Evolutionary conservation across 768 basidiomycete genomes (phyloP).

Genomic region (Russula brevipes): DNA sequence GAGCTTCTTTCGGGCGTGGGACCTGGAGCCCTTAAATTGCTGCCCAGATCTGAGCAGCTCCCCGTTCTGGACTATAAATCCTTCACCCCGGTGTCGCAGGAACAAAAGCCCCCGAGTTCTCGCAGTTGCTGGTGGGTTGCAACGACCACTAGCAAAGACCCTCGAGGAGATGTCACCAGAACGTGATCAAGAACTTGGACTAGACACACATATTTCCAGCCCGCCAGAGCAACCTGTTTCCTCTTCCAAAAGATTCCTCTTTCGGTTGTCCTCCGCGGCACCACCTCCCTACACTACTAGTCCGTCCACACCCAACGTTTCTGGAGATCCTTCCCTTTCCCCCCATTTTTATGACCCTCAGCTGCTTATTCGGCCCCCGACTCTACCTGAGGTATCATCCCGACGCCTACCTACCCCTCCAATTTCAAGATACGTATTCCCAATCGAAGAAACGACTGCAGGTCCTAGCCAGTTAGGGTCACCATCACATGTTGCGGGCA

Average conservation of each 20-base stretch:
- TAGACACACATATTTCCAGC: not conserved
- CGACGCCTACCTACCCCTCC: not conserved
- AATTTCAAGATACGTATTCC: not conserved
- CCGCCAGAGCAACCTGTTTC: not conserved
- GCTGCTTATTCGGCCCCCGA: not conserved
- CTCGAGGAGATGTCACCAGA: not conserved
- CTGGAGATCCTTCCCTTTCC: not conserved
- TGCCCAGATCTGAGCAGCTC: not conserved
- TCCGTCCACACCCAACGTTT: not conserved
- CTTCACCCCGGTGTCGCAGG: too few relatives aligned
- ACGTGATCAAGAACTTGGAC: not conserved
- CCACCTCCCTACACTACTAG: constrained; percentile 6
- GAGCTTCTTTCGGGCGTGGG: not conserved
- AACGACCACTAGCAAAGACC: not conserved
- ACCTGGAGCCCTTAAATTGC: not conserved
- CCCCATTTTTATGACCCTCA: not conserved
- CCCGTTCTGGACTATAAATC: not conserved
- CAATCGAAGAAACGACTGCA: not conserved
- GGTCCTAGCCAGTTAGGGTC: not conserved
- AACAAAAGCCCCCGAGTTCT: not conserved
- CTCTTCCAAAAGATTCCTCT: not conserved
- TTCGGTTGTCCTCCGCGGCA: not conserved
- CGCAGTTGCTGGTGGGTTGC: not conserved
- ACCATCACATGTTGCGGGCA: not conserved
- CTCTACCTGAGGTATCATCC: not conserved